Evolutionary conservation across 2,329 filamentous ascomycete genomes (phyloP), one percentile per base, ranked within the genome.

Genomic region (Coleophoma eucalyptorum): DNA sequence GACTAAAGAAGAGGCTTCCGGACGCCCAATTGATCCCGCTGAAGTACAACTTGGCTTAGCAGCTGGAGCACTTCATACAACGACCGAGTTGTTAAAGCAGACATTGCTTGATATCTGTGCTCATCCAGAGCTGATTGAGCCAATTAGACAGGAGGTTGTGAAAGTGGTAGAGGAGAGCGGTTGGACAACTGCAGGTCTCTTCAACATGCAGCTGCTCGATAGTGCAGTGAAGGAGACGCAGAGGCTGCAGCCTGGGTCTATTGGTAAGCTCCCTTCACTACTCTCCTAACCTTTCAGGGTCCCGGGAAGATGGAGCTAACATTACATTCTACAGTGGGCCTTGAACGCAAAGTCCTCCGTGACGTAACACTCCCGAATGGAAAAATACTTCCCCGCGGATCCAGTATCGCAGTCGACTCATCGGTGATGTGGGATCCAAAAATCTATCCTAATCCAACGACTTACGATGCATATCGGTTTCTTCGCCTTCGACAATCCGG

Each of bases 361-460:
- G 37, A 40, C 3, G 13, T 40, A 40, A 40, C 10, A n/a, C 65
- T 66, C 1, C 63, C 65, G 4, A 62, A 61, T 12, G 68, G 64
- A 41, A 53, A 66, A 5, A 55, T 57, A 16, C 40, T 70, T n/a
- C 63, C 65, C 6, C 40, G 38, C 18, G 44, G 62, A 32, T 50
- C 52, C n/a, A 46, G 43, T 12, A 52, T 47, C 46, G 45, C 51
- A 1, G 54, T 54, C 15, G 55, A 53, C n/a, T 42, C 62, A 15
- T 19, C 18, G 6, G 5, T 5, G 21, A 43, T 64, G 11, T 61
- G 64, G 33, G 62, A 62, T 53, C 46, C 50, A 0, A 11, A 43
- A 16, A 16, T 48, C 19, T 50, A 49, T 41, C 32, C 46, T 6
- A 31, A 42, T 11, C 52, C 52, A 7, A 18, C 44, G 8, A 16